Evolutionary conservation across 2,329 filamentous ascomycete genomes (phyloP), one percentile per base, ranked within the genome.

Genomic region (Sporothrix inflata): DNA sequence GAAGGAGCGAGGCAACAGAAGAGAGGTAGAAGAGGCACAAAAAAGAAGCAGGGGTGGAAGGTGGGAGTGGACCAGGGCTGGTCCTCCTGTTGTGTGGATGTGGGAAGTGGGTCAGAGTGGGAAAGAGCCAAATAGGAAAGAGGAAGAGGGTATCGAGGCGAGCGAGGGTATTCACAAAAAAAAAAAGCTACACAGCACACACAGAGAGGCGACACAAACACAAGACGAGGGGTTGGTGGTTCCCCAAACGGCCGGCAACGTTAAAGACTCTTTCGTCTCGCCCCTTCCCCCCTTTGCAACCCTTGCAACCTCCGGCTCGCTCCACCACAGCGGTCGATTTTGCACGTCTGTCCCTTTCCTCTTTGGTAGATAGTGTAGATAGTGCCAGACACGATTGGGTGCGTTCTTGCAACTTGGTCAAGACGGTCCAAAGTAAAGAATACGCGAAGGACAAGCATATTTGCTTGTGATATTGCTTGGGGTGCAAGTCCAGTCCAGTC

Each of bases 161-260:
- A 63, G 38, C 16, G 11, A 65, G n/a, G n/a, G n/a, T n/a, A n/a
- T n/a, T n/a, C n/a, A 27, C n/a, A 40, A 21, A 27, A 42, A 21
- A 34, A 40, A 63, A n/a, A 9, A 34, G 55, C 24, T n/a, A 24
- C 38, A 53, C 19, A 68, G 30, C 27, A n/a, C 27, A 51, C 27
- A 68, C 38, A 63, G 60, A 21, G 34, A 60, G 60, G 38, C n/a
- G n/a, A 63, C 60, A 42, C 60, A 63, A 63, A 42, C 11, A 63
- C 53, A 61, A 40, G 57, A 61, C 57, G 34, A 40, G 57, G 34
- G 57, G n/a, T 42, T 61, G 30, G 30, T 21, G 57, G 30, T 21
- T 4, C 57, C n/a, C 38, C 14, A 42, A 19, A 3, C 30, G 3
- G 12, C 3, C 8, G 3, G 19, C 38, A 63, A 14, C 16, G 5